Percentiles rank a stretch among this genome's conserved stretches.
phyloP scores from a whole-genome alignment of 768 basidiomycete species.

The Kwoniella newhampshirensis region DNA sequence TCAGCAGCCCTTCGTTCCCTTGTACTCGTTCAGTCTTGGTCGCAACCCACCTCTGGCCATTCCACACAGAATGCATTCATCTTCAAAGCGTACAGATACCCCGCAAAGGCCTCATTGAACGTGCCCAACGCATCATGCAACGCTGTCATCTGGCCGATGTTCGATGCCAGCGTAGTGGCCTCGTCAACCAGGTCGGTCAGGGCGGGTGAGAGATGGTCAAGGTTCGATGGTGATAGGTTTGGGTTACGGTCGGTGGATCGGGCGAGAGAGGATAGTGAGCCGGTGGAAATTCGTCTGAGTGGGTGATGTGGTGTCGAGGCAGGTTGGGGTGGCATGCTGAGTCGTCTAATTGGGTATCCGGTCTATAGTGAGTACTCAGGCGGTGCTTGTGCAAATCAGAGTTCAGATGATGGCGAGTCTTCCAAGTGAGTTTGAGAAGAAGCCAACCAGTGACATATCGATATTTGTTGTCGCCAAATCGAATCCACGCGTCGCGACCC shows the following conservation, averaged over 20 bases:
- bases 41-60: conserved; percentile 75
- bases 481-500: not conserved
- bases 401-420: not conserved
- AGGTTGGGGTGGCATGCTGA: not conserved
- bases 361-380: no score
- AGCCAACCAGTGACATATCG: not conserved
- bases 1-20: not conserved
- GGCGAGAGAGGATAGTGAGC: conserved; percentile 81
- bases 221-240: conserved; percentile 72
- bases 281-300: conserved; percentile 83
- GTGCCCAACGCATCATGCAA: conserved; percentile 73
- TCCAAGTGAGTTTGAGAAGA: conserved; percentile 9
- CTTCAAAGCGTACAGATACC: conserved; percentile 85
- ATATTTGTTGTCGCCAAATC: conserved; percentile 6
- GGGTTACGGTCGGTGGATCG: conserved; percentile 62
- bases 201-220: conserved; percentile 80
- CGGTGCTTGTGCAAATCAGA: no score
- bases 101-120: conserved; percentile 92
- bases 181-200: conserved; percentile 86
- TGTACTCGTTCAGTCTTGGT: not conserved
- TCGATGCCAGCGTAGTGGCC: conserved; percentile 72
- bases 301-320: conserved; percentile 57
- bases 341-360: no score
- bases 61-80: conserved; percentile 95
- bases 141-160: conserved; percentile 68